Percentiles rank a stretch among this genome's conserved stretches.
These are phyloP conservation scores for Zanthoxylum bungeanum DNA, from an alignment of 345 rosid genomes.

Conservation along the genomic window DNA sequence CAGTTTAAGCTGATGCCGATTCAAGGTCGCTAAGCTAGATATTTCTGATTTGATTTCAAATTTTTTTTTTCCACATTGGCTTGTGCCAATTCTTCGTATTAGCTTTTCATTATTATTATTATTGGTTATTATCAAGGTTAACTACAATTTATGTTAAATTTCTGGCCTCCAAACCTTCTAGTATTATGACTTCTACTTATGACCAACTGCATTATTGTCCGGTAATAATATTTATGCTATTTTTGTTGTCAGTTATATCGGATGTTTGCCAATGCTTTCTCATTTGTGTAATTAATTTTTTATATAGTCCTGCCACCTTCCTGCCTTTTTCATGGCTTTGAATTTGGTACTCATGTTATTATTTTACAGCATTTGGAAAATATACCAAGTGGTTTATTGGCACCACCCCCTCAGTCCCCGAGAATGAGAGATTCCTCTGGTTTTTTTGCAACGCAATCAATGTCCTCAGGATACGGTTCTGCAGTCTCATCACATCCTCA, in stretches of 20 bases:
- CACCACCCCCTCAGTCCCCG: conserved; percentile 20
- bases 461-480: conserved; percentile 25
- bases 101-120: neutral
- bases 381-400: conserved; percentile 19
- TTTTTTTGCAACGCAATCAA: conserved; percentile 18
- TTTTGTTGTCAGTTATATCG: neutral
- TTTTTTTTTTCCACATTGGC: neutral
- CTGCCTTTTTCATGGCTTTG: conserved; percentile 2
- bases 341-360: conserved; percentile 10
- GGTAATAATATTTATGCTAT: neutral
- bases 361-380: conserved; percentile 26
- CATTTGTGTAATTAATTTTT: neutral
- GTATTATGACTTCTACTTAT: neutral
- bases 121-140: neutral
- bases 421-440: conserved; percentile 21
- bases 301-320: neutral
- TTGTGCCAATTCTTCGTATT: neutral
- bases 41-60: neutral
- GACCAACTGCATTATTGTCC: neutral
- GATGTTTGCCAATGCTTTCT: neutral
- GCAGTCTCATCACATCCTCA: conserved; percentile 20
- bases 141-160: too few species aligned
- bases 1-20: neutral
- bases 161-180: neutral
- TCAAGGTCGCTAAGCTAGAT: neutral